Evolutionary conservation across 2,329 filamentous ascomycete genomes (phyloP), one percentile per base, ranked within the genome.

Genomic region (Xylariaceae sp.): DNA sequence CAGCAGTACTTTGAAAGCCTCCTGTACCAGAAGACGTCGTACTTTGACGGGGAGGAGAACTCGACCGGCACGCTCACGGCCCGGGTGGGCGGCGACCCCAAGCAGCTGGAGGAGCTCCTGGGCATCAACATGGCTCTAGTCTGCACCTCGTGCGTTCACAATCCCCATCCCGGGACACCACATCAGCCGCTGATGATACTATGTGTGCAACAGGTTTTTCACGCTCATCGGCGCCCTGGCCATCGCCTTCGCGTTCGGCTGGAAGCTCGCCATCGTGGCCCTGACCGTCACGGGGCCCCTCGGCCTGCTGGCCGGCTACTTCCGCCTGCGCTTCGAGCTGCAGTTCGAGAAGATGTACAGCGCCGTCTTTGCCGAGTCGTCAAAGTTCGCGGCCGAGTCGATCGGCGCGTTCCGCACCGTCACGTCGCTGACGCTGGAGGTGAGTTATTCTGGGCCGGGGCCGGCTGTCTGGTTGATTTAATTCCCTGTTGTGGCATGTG

Each of bases 351-450:
- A 73, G 45, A 73, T 83, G 66, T 83, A 82, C 43, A 70, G 72
- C 1, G 68, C 67, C 9, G 77, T 85, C 0, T 87, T 85, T 44
- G 68, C 72, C 12, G 75, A 81, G 44, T 85, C 79, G 47, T 83
- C 82, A 14, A 75, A 83, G 46, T 86, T 87, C 45, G 83, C 80
- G 0, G 74, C 80, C 1, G 83, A 89, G 53, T 74, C 81, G 4
- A 83, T 88, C 25, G 71, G 77, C 2, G 82, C 82, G 0, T 84
- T 85, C 53, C 70, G 83, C 8, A 88, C 83, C 0, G 83, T 88
- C 5, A 63, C 78, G 0, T 71, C 80, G 1, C 64, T 88, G 13
- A 83, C 78, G 1, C 72, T 88, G 49, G 83, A 88, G 51, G 67
- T 8, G 8, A 23, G 21, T 23, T n/a, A n/a, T n/a, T n/a, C n/a